Evolutionary conservation across 768 basidiomycete genomes (phyloP).

Genomic region (Ramaria sp.): DNA sequence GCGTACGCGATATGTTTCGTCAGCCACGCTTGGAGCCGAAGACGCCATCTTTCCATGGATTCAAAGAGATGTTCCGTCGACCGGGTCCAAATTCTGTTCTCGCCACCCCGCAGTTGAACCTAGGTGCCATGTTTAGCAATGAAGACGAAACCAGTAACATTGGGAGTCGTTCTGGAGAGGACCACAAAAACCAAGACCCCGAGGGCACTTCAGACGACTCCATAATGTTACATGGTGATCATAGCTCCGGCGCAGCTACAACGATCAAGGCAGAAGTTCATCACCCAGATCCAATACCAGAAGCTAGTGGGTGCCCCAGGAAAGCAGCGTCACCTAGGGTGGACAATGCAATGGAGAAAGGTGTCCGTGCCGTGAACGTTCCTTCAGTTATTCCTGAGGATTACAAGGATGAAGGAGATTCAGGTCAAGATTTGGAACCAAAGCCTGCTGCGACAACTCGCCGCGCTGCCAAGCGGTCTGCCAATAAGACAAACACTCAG

Average conservation of each 20-base stretch:
- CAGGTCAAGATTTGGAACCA: background rate
- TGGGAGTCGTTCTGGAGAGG: background rate
- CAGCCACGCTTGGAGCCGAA: constrained; percentile 9
- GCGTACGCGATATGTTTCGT: constrained; percentile 25
- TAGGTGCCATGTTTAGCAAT: background rate
- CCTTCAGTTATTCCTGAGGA: background rate
- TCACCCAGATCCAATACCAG: background rate
- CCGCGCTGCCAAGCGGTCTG: background rate
- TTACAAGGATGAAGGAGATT: background rate
- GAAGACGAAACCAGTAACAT: background rate
- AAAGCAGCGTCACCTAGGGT: background rate
- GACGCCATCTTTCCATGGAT: constrained; percentile 9
- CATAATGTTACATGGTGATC: background rate
- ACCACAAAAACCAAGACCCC: background rate
- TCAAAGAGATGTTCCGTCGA: constrained; percentile 7
- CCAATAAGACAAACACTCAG: background rate
- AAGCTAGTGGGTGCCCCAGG: background rate
- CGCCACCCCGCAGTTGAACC: background rate
- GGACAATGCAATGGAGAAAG: background rate
- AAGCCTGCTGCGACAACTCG: background rate
- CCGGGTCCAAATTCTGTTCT: background rate
- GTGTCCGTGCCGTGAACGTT: background rate
- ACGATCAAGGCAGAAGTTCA: background rate
- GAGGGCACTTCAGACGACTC: background rate
- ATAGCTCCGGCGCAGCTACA: background rate